Conservation (phyloP, 345 rosid genomes). For the Kandelia obovata region DNA sequence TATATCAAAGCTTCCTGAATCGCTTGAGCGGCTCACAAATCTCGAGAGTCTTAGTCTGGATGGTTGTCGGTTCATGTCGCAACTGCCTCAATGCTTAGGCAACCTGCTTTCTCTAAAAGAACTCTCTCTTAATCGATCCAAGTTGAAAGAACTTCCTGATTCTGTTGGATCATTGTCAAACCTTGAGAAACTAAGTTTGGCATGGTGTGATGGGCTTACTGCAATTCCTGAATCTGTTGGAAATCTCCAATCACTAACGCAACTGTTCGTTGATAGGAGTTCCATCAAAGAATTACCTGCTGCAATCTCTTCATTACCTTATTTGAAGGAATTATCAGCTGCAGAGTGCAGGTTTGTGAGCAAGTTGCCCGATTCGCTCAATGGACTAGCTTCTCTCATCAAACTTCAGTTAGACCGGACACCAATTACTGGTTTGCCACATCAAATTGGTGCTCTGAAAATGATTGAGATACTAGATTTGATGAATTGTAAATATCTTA, state of each 20-base stretch:
- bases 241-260: slow-evolving; percentile 31
- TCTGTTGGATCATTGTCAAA: slow-evolving; percentile 32
- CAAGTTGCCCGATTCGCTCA: slow-evolving; percentile 45
- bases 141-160: slow-evolving; percentile 36
- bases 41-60: slow-evolving; percentile 45
- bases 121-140: slow-evolving; percentile 31
- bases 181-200: slow-evolving; percentile 42
- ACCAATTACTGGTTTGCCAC: slow-evolving; percentile 32
- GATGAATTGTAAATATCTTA: slow-evolving; percentile 12
- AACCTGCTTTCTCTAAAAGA: slow-evolving; percentile 36
- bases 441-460: slow-evolving; percentile 38
- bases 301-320: slow-evolving; percentile 36
- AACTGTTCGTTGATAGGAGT: slow-evolving; percentile 15
- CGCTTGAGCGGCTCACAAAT: slow-evolving; percentile 34
- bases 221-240: slow-evolving; percentile 40
- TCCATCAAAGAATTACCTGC: slow-evolving; percentile 36
- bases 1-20: slow-evolving; percentile 38
- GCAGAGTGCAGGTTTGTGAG: slow-evolving; percentile 24
- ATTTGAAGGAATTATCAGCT: slow-evolving; percentile 27
- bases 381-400: slow-evolving; percentile 34
- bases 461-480: slow-evolving; percentile 37
- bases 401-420: slow-evolving; percentile 22
- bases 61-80: slow-evolving; percentile 25
- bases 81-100: slow-evolving; percentile 35
- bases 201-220: slow-evolving; percentile 23